Evolutionary conservation across 257 asterid genomes (phyloP), one percentile per base, ranked within the genome.

Genomic region (Dorcoceras hygrometricum): DNA sequence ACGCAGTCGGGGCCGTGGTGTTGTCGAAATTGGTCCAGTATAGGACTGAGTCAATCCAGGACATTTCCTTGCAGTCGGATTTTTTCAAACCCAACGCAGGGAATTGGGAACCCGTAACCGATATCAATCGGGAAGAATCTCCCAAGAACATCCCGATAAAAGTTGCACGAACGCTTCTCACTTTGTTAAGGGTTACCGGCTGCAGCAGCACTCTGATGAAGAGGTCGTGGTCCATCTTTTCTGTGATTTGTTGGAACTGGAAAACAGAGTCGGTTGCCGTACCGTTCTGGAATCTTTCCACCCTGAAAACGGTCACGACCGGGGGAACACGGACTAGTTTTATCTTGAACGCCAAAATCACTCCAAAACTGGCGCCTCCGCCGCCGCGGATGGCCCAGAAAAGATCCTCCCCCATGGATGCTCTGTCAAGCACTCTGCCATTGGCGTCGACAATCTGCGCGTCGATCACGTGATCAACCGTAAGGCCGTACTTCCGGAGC

Each of bases 331-430:
- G 63, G 26, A 87, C 86, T 0, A 84, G 74, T 32, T 72, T 66
- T 3, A 87, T 63, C 67, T 77, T 84, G 69, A 82, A 87, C 0
- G 82, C 65, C 0, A 76, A 8, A 12, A 87, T 71, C 0, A 87
- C 83, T 9, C 80, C 89, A 60, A 82, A 84, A 63, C 86, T 87
- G 6, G 73, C 89, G 10, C 85, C 95, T 0, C 89, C 89, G 25
- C 91, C 95, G 20, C 95, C 89, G 18, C 83, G 67, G 3, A 82
- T 85, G 0, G 88, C 91, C 91, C 88, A 82, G 29, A 85, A 85
- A 0, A 85, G 82, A 51, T 85, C 88, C 62, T 85, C 91, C 11
- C 91, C 91, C 91, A 85, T 85, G 8, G 85, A 63, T 7, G 50
- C 20, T 61, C 91, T 51, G 68, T 85, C 70, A 10, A 80, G 31